Base-by-base conservation (phyloP, 306 rosid genomes). In the Begonia fuchsioides region DNA sequence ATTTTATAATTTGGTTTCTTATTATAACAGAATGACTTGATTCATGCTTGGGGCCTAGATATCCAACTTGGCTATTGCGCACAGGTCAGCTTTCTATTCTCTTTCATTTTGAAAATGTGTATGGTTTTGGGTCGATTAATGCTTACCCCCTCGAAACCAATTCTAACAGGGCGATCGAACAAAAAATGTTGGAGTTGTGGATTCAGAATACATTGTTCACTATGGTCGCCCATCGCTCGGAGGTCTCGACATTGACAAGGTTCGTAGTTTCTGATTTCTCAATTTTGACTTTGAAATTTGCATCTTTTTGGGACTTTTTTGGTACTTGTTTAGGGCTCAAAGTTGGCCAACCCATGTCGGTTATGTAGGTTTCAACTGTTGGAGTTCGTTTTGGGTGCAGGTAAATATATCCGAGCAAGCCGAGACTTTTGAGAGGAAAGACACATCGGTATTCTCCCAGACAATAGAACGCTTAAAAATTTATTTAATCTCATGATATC, bases 31-130 rank as follows among this genome's bases (percentile, higher is more conserved):
- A 90, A 69, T 55, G 87, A 90, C 66, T 77, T 90, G 85, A 61
- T 90, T 43, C 95, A 90, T 68, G 97, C 94, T 35, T 90, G 97
- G 97, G 97, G 97, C 47, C 75, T 90, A 43, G 95, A 90, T 62
- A 72, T 73, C 68, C 92, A 85, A 60, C 82, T 90, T 43, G 97
- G 97, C 26, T 90, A 90, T 61, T 90, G 97, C 63, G 79, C 95
- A 43, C 94, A 79, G 97, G 97, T 74, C 73, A 71, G 94, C 60
- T 49, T 63, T 51, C 43, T 44, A 6, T 48, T 39, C 5, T 38
- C 50, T 26, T 26, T 26, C 35, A 26, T 8, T 8, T 4, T 26
- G 35, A 26, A 2, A 26, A 26, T 26, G 7, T 26, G 8, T 26
- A 26, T 2, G 7, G 35, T 26, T 26, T n/a, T 3, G 8, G 8